A percentile compares a stretch with the other conserved stretches of the same genome.
Conservation (phyloP, 371 early-diverging fungal species). For the Parasitella parasitica region DNA sequence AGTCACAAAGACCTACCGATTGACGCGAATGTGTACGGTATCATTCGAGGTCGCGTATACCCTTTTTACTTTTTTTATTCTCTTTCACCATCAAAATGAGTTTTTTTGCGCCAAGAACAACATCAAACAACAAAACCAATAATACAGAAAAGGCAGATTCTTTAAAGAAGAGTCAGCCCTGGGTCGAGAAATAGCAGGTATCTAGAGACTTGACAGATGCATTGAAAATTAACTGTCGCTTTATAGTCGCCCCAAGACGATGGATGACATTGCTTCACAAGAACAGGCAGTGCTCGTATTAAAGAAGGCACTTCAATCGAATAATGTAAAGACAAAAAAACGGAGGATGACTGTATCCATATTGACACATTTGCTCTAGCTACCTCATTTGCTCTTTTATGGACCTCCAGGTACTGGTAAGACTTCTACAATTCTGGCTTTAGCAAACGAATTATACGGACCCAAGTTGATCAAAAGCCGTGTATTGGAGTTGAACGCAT, state of each 20-base stretch:
- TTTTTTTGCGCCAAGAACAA: slow-evolving; percentile 19
- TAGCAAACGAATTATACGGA: slow-evolving; percentile 90
- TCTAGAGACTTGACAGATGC: neutral
- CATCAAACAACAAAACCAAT: neutral
- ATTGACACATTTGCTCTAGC: slow-evolving; percentile 37
- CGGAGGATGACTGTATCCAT: neutral
- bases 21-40: no score
- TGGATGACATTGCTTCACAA: slow-evolving; percentile 88
- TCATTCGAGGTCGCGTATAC: no score
- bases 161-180: slow-evolving; percentile 51
- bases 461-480: slow-evolving; percentile 75
- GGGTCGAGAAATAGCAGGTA: slow-evolving; percentile 81
- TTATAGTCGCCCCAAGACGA: slow-evolving; percentile 80
- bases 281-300: slow-evolving; percentile 88
- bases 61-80: neutral
- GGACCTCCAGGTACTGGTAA: slow-evolving; percentile 99
- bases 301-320: slow-evolving; percentile 78
- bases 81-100: slow-evolving; percentile 2
- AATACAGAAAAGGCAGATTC: slow-evolving; percentile 2
- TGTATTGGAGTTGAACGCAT: slow-evolving; percentile 98
- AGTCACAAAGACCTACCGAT: no score
- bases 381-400: slow-evolving; percentile 98
- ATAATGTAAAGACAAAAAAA: slow-evolving; percentile 58
- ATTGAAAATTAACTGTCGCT: neutral
- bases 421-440: slow-evolving; percentile 96